Conservation (phyloP, 495 filamentous ascomycete genomes). For the Lichina pygmaea region DNA sequence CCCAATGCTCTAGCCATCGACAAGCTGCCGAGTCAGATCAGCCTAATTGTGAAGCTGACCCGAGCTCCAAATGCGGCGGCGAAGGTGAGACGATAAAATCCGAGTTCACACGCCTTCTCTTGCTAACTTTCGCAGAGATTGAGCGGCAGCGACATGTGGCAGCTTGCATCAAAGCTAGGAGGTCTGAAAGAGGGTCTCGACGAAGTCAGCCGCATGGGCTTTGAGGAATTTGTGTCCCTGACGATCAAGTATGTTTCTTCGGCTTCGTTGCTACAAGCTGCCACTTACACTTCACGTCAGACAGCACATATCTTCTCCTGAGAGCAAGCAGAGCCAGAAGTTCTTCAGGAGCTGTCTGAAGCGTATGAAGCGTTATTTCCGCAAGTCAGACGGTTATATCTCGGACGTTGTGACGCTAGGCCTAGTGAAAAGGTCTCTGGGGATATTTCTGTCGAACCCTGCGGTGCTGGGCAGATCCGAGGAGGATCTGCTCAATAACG, state of each 20-base stretch:
- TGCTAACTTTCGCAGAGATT: constrained; percentile 1
- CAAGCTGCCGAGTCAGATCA: background rate
- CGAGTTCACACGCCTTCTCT: background rate
- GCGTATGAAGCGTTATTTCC: too few species aligned
- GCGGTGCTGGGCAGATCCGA: too few species aligned
- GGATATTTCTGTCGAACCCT: too few species aligned
- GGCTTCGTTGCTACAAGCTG: background rate
- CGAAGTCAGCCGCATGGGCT: background rate
- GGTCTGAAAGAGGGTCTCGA: background rate
- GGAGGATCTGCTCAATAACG: too few species aligned
- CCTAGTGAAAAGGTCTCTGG: too few species aligned
- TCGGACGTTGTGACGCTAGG: too few species aligned
- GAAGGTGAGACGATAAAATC: background rate
- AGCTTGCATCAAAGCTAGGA: background rate
- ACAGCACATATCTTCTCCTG: background rate
- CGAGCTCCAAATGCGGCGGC: constrained; percentile 1
- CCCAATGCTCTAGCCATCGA: background rate
- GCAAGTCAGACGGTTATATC: too few species aligned
- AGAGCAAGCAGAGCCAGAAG: too few species aligned
- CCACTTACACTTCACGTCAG: background rate
- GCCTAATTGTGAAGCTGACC: constrained; percentile 1
- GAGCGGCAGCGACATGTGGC: background rate
- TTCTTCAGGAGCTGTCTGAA: too few species aligned
- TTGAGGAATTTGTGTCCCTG: background rate
- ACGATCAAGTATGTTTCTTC: background rate